A percentile compares a stretch with the other conserved stretches of the same genome.
phyloP scores from a whole-genome alignment of 805 yeast species.

The Metschnikowia aberdeeniae region DNA sequence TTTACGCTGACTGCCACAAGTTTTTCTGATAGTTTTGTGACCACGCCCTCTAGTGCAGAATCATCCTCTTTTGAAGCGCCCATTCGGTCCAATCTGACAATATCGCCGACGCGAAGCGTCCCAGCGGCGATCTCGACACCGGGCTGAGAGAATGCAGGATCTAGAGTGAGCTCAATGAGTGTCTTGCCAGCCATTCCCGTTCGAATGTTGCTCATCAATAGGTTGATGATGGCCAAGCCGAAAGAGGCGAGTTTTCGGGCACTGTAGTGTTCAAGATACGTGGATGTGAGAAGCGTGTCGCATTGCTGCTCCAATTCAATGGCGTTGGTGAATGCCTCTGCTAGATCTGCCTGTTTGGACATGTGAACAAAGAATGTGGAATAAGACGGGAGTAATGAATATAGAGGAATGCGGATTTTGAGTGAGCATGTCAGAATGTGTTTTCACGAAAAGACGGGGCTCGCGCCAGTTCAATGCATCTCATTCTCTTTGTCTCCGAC shows the following conservation, averaged over 20 bases:
- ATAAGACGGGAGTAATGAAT: too few species aligned
- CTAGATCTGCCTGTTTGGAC: constrained; percentile 8
- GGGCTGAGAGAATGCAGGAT: constrained; percentile 40
- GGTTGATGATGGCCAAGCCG: constrained; percentile 74
- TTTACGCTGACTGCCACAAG: constrained; percentile 58
- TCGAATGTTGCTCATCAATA: constrained; percentile 54
- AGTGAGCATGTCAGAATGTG: constrained; percentile 21
- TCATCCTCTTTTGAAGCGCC: constrained; percentile 21
- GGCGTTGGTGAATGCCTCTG: constrained; percentile 26
- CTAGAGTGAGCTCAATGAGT: constrained; percentile 58
- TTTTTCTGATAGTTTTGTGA: constrained; percentile 48
- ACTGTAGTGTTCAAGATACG: constrained; percentile 35
- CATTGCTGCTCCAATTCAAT: constrained; percentile 35
- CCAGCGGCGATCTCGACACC: constrained; percentile 41
- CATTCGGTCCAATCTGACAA: constrained; percentile 57
- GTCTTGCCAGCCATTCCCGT: constrained; percentile 80
- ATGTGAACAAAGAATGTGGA: neutral
- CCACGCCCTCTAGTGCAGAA: constrained; percentile 55
- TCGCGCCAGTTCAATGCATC: constrained; percentile 25
- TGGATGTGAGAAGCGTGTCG: constrained; percentile 31
- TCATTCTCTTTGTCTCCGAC: constrained; percentile 16
- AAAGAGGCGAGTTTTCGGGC: constrained; percentile 62
- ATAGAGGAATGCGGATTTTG: neutral
- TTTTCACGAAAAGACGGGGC: constrained; percentile 24
- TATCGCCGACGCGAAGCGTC: constrained; percentile 68